Base-by-base conservation (phyloP, 306 rosid species). In the Cucumis sativus region DNA sequence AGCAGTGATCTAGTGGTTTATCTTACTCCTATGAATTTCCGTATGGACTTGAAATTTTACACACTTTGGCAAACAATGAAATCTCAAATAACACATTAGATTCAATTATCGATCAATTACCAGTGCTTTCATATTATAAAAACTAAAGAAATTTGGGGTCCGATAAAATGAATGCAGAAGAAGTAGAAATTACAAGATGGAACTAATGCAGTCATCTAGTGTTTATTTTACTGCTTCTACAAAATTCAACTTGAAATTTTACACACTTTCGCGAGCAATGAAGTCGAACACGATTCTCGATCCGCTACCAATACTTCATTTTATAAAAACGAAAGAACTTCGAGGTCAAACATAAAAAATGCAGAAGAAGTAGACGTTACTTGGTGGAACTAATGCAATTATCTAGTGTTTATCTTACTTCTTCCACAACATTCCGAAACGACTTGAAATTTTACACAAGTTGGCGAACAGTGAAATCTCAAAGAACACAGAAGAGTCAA, bases 141-240 rank as follows among this genome's bases (percentile, higher is more conserved):
- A 43, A 67, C 51, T 15, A 74, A 21, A 35, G 1, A 56, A 62
- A 72, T 43, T n/a, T 7, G 28, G 43, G 11, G 20, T 66, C 11
- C 10, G 8, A 14, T 16, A 43, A 11, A 68, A 21, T 2, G 14
- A 47, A 69, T 52, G 41, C n/a, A 40, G 49, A 47, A 79, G 20
- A 45, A 41, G 39, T 52, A 21, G 25, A 43, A 80, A 64, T 84
- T 90, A 94, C 98, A 82, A 90, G 10, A 82, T 75, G 54, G 91
- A 70, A 80, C 84, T 81, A 33, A 33, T 33, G 37, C 37, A 33
- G 37, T 33, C 37, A 33, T 33, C 5, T 33, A 33, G 37, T 4
- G 37, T 33, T 33, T 4, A 33, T 33, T 4, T 33, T 4, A 33
- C 37, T 33, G 37, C 37, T 33, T 33, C 37, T 3, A 3, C 33